A percentile compares a stretch with the other conserved stretches of the same genome.
Evolutionary conservation across 768 basidiomycete species (phyloP).

Genomic region (Suillus paluster): DNA sequence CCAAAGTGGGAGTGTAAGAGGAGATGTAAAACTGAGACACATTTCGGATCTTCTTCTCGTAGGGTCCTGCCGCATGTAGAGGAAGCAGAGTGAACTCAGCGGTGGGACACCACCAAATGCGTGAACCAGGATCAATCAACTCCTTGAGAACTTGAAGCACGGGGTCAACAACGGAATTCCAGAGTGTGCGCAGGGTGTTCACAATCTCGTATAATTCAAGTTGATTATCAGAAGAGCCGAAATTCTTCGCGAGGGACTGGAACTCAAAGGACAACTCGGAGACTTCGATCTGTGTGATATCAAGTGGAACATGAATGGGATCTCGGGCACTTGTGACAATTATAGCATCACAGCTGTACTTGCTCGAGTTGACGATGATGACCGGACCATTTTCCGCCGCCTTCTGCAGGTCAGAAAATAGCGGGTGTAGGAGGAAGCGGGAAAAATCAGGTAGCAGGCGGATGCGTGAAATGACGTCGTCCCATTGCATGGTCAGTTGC

Average conservation of each 20-base stretch:
- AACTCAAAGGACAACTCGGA: not conserved
- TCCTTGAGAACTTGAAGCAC: constrained; percentile 1
- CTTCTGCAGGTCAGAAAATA: constrained; percentile 11
- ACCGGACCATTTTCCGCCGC: constrained; percentile 25
- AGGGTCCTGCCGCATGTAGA: constrained; percentile 38
- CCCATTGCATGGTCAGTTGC: constrained; percentile 4
- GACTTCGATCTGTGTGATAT: not conserved
- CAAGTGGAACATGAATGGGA: not conserved
- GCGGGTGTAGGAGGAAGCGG: constrained; percentile 17
- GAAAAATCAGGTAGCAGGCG: constrained; percentile 16
- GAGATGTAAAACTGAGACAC: not conserved
- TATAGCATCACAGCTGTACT: constrained; percentile 18
- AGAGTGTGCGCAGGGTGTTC: not conserved
- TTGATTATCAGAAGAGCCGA: not conserved
- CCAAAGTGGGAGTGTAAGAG: constrained; percentile 3
- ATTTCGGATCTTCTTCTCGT: constrained; percentile 12
- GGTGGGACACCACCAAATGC: constrained; percentile 11
- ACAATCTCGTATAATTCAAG: not conserved
- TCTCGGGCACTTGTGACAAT: constrained; percentile 4
- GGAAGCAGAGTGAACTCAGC: constrained; percentile 31
- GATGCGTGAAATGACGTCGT: constrained; percentile 11
- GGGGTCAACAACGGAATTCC: constrained; percentile 2
- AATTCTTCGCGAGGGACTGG: not conserved
- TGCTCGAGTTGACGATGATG: constrained; percentile 17
- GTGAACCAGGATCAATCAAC: constrained; percentile 4